Base-by-base conservation (phyloP, 345 rosid genomes). In the Eucalyptus lansdowneana region DNA sequence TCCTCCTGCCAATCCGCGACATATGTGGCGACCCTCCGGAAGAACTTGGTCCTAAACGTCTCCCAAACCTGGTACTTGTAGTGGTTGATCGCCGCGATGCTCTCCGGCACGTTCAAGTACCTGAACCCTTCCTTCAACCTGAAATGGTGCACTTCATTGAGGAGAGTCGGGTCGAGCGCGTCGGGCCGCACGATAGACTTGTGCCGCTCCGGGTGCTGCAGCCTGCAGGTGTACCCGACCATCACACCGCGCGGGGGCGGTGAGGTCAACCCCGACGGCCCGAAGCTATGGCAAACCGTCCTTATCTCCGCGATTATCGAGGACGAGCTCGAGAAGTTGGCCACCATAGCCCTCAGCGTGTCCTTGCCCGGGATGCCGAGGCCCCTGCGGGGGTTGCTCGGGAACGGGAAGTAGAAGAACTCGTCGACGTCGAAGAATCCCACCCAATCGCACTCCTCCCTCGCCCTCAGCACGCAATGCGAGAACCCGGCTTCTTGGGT, bases 31-130 rank as follows among this genome's bases (percentile, higher is more conserved):
- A 96, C 99, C 90, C 99, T 95, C 90, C 99, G 93, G 47, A 91
- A 93, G 94, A 98, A 98, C 95, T 98, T 98, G 47, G 99, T 93
- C 89, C 95, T 95, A 87, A 97, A 98, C 10, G 95, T 93, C 15
- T 96, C 96, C 99, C 99, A 98, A n/a, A 94, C 98, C 92, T 98
- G 99, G 91, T 96, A 98, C 91, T 98, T 98, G 93, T 97, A 98
- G 91, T 98, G 99, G 92, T 98, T 98, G 91, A 97, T 93, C 54
- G 95, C 87, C 21, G 93, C 97, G 50, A 89, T 92, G 92, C 92
- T 94, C 92, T 96, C 97, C 54, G 94, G 94, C 89, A 96, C 90
- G 91, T 96, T 97, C 91, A 94, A 24, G 92, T 94, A 93, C 86
- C 92, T 93, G 60, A 92, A 93, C 53, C 99, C 98, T 86, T 92